A percentile compares a stretch with the other conserved stretches of the same genome.
phyloP scores from a whole-genome alignment of 148 eudicot species.

The Chenopodium suecicum region DNA sequence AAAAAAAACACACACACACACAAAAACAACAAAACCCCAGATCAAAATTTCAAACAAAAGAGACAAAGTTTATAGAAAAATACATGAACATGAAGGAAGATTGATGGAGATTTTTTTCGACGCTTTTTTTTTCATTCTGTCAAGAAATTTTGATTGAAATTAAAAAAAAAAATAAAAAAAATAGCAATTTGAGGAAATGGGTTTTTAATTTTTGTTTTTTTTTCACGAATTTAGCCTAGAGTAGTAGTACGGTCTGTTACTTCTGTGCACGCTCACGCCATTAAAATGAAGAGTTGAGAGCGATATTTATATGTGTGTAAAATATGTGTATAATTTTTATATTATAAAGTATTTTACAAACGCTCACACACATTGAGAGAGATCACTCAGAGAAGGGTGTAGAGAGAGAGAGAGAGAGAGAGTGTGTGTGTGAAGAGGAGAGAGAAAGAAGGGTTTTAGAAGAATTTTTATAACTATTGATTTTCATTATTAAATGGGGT shows the following conservation, averaged over 20 bases:
- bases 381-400: neutral
- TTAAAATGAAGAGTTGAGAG: constrained; percentile 43
- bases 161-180: neutral
- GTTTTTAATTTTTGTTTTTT: constrained; percentile 8
- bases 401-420: neutral
- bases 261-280: constrained; percentile 55
- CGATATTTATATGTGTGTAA: constrained; percentile 24
- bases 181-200: neutral
- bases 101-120: constrained; percentile 7
- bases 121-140: constrained; percentile 2
- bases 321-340: neutral
- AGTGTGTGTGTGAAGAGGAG: neutral
- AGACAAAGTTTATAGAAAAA: neutral
- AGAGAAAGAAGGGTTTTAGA: constrained; percentile 24
- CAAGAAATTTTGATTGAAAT: constrained; percentile 7
- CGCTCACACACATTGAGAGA: constrained; percentile 26
- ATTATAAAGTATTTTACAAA: neutral
- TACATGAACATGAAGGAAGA: constrained; percentile 21
- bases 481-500: neutral
- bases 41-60: constrained; percentile 27
- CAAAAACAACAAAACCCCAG: constrained; percentile 32
- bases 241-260: constrained; percentile 34
- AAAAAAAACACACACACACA: neutral
- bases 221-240: constrained; percentile 34
- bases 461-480: neutral